These are phyloP conservation scores for Blepharisma japonicum DNA, from an alignment of 73 alveolate genomes.

Conservation along the genomic window DNA sequence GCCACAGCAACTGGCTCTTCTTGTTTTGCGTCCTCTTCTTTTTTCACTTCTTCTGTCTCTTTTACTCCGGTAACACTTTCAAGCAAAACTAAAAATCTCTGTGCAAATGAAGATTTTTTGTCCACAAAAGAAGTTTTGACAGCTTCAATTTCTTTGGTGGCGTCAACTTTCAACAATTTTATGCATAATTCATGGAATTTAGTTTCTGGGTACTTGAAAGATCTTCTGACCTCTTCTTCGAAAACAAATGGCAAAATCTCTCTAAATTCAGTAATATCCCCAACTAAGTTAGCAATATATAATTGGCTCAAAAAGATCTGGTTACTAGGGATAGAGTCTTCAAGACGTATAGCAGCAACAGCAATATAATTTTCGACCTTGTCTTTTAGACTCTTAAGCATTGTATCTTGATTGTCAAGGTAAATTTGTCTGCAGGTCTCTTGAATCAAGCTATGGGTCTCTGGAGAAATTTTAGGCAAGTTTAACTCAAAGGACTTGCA, in stretches of 20 bases:
- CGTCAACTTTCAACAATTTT: background rate
- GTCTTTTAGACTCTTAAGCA: background rate
- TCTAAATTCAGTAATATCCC: background rate
- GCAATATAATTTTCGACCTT: background rate
- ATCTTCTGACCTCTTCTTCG: conserved; percentile 27
- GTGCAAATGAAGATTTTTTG: background rate
- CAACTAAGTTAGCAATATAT: background rate
- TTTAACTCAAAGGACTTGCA: background rate
- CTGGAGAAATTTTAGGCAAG: background rate
- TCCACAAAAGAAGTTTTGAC: background rate
- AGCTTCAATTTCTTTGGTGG: background rate
- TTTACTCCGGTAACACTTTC: background rate
- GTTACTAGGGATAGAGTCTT: too few relatives aligned
- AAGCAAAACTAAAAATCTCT: background rate
- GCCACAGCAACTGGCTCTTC: background rate
- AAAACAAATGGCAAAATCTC: background rate
- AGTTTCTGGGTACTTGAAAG: background rate
- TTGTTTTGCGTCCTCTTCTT: conserved; percentile 8
- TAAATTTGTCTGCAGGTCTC: conserved; percentile 20
- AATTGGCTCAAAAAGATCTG: background rate
- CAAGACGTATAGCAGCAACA: background rate
- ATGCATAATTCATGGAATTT: background rate
- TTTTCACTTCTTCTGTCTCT: conserved; percentile 5
- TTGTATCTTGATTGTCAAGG: background rate
- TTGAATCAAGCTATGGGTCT: background rate